Conservation (phyloP, 2,329 filamentous ascomycete species). For the Cercospora brassicicola region DNA sequence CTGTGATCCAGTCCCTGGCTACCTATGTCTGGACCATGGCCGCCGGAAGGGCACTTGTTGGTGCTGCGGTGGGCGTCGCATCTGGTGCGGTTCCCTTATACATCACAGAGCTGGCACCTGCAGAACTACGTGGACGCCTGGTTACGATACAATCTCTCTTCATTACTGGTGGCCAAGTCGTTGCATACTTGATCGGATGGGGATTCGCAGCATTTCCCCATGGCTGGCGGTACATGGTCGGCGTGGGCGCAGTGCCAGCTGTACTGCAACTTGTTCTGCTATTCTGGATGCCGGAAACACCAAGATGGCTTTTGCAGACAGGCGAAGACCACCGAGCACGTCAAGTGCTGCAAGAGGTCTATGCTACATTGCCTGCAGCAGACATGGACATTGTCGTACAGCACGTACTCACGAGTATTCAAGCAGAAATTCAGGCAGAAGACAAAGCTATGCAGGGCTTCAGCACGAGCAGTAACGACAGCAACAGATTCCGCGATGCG, state of each 20-base stretch:
- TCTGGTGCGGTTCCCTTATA: constrained; percentile 76
- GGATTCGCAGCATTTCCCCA: constrained; percentile 58
- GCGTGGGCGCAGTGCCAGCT: constrained; percentile 76
- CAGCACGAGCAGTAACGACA: constrained; percentile 5
- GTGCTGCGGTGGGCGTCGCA: constrained; percentile 70
- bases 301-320: constrained; percentile 77
- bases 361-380: constrained; percentile 17
- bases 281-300: constrained; percentile 78
- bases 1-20: constrained; percentile 63
- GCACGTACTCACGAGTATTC: constrained; percentile 66
- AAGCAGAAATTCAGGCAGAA: constrained; percentile 60
- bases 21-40: constrained; percentile 65
- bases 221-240: constrained; percentile 91
- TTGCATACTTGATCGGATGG: constrained; percentile 85
- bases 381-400: constrained; percentile 54
- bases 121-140: constrained; percentile 65
- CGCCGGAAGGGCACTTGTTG: constrained; percentile 66
- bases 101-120: constrained; percentile 34
- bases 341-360: constrained; percentile 54
- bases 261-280: constrained; percentile 68
- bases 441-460: constrained; percentile 22
- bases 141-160: constrained; percentile 81
- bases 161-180: constrained; percentile 82
- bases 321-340: constrained; percentile 63
- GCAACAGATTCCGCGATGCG: constrained; percentile 10